phyloP scores from a whole-genome alignment of 768 basidiomycete genomes.

The Russula sp. region DNA sequence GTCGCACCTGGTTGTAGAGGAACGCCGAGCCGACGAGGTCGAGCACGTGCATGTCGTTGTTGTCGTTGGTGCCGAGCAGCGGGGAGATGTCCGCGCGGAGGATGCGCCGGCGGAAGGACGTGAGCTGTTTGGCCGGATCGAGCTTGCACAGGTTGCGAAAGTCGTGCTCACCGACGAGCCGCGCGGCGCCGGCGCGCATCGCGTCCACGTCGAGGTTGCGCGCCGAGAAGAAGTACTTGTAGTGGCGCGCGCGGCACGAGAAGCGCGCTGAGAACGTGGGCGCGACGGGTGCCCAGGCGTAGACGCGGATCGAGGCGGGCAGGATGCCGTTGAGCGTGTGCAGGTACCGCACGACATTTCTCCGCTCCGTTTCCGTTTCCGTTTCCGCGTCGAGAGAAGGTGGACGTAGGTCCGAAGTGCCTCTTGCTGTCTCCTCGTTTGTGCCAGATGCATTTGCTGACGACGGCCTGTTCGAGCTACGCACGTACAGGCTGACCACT shows the following conservation, averaged over 20 bases:
- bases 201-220: conserved; percentile 56
- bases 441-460: neutral
- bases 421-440: too few species aligned
- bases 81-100: conserved; percentile 56
- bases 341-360: conserved; percentile 65
- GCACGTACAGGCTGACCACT: conserved; percentile 86
- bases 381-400: too few species aligned
- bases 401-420: too few species aligned
- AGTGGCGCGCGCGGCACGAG: conserved; percentile 82
- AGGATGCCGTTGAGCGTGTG: conserved; percentile 80
- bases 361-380: neutral
- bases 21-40: conserved; percentile 87
- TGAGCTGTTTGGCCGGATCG: conserved; percentile 87
- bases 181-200: conserved; percentile 70
- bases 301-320: conserved; percentile 81
- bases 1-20: conserved; percentile 92
- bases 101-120: conserved; percentile 66
- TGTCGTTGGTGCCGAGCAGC: conserved; percentile 26
- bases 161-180: conserved; percentile 85
- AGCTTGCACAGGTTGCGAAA: conserved; percentile 95
- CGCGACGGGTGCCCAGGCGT: conserved; percentile 90
- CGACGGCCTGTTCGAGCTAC: conserved; percentile 49
- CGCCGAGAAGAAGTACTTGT: conserved; percentile 93
- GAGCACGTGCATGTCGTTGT: conserved; percentile 50
- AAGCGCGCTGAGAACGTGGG: conserved; percentile 81